phyloP scores from a whole-genome alignment of 208 protist genomes.

The Herpetomonas samuelpessoai region DNA sequence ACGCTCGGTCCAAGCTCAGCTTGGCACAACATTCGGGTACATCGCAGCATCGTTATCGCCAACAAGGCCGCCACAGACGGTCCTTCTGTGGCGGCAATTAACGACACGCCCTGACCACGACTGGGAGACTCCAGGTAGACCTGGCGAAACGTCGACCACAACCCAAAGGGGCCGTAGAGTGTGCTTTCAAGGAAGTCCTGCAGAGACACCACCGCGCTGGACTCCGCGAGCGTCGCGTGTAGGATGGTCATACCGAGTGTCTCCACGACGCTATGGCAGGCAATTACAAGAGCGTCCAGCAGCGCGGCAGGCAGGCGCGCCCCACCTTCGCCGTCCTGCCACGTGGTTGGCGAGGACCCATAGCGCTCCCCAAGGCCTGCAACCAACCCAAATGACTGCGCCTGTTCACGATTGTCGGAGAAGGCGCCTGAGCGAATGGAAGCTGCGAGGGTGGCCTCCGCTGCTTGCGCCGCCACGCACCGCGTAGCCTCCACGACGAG shows the following conservation, averaged over 20 bases:
- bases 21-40: slow-evolving; percentile 19
- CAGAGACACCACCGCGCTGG: slow-evolving; percentile 1
- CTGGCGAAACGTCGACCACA: slow-evolving; percentile 3
- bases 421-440: slow-evolving; percentile 46
- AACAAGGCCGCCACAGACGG: slow-evolving; percentile 15
- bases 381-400: too few species aligned
- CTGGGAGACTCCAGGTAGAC: slow-evolving; percentile 9
- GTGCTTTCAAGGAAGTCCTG: slow-evolving; percentile 23
- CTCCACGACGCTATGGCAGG: slow-evolving; percentile 22
- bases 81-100: slow-evolving; percentile 14
- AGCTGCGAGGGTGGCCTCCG: slow-evolving; percentile 26
- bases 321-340: slow-evolving; percentile 5
- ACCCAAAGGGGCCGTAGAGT: slow-evolving; percentile 18
- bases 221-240: background rate
- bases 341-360: too few species aligned
- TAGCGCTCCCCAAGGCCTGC: too few species aligned
- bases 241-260: slow-evolving; percentile 11
- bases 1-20: background rate
- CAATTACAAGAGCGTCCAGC: slow-evolving; percentile 27
- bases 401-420: background rate
- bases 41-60: slow-evolving; percentile 15
- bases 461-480: slow-evolving; percentile 11
- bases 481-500: slow-evolving; percentile 22
- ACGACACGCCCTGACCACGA: background rate
- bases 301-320: background rate